phyloP scores from a whole-genome alignment of 2,329 filamentous ascomycete genomes.

The Colletotrichum sp. region DNA sequence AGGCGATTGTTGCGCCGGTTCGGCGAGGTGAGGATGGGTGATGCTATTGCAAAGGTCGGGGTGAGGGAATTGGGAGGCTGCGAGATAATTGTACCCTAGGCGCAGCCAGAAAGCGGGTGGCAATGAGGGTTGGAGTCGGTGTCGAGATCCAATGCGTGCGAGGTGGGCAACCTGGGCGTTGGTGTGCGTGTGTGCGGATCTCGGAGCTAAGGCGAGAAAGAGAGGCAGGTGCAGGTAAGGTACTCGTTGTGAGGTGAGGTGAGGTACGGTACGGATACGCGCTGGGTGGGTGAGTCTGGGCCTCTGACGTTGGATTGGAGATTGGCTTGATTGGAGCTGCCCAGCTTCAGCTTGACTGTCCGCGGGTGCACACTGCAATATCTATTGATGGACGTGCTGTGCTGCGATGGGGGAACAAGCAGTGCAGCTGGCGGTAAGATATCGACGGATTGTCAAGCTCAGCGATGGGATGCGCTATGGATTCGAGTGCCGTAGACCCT shows the following conservation, averaged over 20 bases:
- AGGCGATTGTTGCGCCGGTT: not conserved
- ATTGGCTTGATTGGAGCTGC: not conserved
- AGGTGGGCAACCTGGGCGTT: not conserved
- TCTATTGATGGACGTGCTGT: not conserved
- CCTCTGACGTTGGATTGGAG: not conserved
- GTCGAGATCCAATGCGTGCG: not conserved
- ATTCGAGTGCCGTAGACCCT: not conserved
- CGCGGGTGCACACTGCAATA: not conserved
- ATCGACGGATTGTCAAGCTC: not conserved
- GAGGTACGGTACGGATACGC: not conserved
- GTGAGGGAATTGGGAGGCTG: not conserved
- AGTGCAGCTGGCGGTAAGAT: not conserved
- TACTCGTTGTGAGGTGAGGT: not conserved
- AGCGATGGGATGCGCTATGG: not conserved
- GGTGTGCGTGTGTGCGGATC: not conserved
- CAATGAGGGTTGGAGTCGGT: conserved; percentile 1
- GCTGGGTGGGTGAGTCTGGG: not conserved
- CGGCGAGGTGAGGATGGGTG: not conserved
- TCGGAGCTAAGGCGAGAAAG: not conserved
- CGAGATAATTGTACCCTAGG: not conserved
- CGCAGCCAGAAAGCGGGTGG: not conserved
- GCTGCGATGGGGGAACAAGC: not conserved
- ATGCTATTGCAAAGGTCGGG: conserved; percentile 13
- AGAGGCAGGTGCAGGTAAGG: not conserved
- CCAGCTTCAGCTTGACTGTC: not conserved